Base-by-base conservation (phyloP, 495 filamentous ascomycete genomes). In the Jackrogersella multiformis region DNA sequence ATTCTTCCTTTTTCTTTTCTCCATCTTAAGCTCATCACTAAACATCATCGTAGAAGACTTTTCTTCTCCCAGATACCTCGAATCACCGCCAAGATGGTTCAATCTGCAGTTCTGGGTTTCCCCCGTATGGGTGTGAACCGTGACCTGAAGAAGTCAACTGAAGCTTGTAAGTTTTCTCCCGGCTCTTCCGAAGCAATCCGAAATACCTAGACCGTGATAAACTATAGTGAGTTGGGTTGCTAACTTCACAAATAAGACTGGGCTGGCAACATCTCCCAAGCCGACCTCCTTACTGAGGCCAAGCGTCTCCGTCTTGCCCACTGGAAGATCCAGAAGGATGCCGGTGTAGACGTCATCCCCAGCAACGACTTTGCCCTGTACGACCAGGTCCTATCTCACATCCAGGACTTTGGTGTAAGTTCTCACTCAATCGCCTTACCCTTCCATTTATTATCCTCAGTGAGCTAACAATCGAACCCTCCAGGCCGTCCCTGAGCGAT, bases 301-400 rank as follows among this genome's bases (percentile, higher is more conserved):
- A 97, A 98, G 90, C 87, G 93, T 75, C 92, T 99, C 63, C 91
- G 95, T 85, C 85, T 90, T 58, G 93, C 89, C 74, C 95, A 99
- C 89, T 99, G 95, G 95, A 92, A 96, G 86, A 92, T 98, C 83
- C 95, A 97, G 86, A 95, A 98, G 86, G 88, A 94, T 81, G 93
- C 93, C 73, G 95, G 95, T 76, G 93, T 97, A 76, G 92, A 97
- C 74, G 86, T 92, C 80, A 98, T 99, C 80, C 95, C 95, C 75
- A 95, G 91, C 89, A 98, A 98, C 78, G 95, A 99, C 89, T 99
- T 99, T 78, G 91, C 96, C 65, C 93, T 91, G 85, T 99, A 99
- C 79, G 95, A 99, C 79, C 95, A 99, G 76, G 90, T 99, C 77
- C 91, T 99, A 36, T 92, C 94, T 81, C 95, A 99, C 85, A 97